Base-by-base conservation (phyloP, 768 basidiomycete genomes). In the Mycena alexandri region DNA sequence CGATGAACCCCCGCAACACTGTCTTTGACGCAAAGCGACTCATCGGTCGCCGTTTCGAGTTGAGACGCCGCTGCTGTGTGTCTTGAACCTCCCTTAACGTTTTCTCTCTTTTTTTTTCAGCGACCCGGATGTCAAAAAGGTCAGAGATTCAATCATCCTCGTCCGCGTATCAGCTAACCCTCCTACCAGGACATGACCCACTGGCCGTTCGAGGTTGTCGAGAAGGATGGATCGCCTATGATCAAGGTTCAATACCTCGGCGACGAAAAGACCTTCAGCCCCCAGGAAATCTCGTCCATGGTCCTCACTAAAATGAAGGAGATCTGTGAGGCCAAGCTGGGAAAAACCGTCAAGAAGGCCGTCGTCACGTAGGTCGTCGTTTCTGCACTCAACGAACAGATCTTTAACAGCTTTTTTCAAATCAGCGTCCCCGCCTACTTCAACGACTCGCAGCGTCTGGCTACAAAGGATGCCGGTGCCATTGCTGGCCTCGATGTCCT, bases 221-320 rank as follows among this genome's bases (percentile, higher is more conserved):
- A 98, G 81, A 95, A 93, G 82, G 96, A 98, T 73, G 97, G 97
- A 68, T 97, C 98, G 62, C 98, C 98, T 57, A 83, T 95, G 83
- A 96, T 99, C 86, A 92, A 94, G 85, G 96, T 99, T 71, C 87
- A 95, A 76, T 99, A 99, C 84, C 91, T 98, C 70, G 87, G 87
- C 70, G 96, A 99, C 80, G 93, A 92, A 71, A 98, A 98, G 85
- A 93, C 92, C 65, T 99, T 98, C 86, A 95, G 91, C 74, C 98
- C 95, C 61, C 96, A 96, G 84, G 98, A 99, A 83, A 96, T 99
- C 78, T 99, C 98, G n/a, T 93, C 98, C 71, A 99, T 99, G 98
- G 98, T 99, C 74, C 91, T 99, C 75, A 88, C 86, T 71, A 99
- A 99, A 86, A 99, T 99, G 96, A 99, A 98, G 89, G 98, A 99